Evolutionary conservation across 805 yeast genomes (phyloP).

Genomic region (Helenozyma baotianmanensis): DNA sequence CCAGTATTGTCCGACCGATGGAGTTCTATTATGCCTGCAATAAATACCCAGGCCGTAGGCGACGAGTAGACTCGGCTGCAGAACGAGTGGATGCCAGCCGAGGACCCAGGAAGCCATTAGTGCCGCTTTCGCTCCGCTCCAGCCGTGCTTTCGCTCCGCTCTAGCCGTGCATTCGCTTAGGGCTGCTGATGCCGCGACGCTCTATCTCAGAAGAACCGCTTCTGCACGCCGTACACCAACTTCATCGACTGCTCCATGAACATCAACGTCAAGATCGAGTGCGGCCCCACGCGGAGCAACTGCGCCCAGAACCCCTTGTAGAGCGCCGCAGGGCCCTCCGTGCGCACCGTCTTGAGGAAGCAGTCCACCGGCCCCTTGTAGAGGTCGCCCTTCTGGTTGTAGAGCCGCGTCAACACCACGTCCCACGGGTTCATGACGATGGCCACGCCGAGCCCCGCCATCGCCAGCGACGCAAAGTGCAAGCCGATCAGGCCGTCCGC

Average conservation of each 20-base stretch:
- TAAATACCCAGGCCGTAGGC: no score
- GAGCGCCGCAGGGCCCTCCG: conserved; percentile 83
- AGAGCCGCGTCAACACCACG: conserved; percentile 88
- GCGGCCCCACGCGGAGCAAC: conserved; percentile 88
- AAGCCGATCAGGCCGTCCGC: conserved; percentile 57
- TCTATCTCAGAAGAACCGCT: no score
- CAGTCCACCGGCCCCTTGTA: conserved; percentile 90
- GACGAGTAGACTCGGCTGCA: no score
- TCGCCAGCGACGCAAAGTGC: conserved; percentile 69
- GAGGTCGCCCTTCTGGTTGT: conserved; percentile 86
- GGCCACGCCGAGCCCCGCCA: conserved; percentile 89
- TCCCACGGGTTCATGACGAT: conserved; percentile 98
- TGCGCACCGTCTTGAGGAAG: conserved; percentile 68
- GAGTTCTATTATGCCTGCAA: no score
- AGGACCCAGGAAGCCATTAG: no score
- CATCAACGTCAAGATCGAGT: conserved; percentile 82
- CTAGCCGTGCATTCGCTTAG: no score
- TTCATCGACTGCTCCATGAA: conserved; percentile 95
- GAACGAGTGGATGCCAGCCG: no score
- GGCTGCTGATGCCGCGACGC: no score
- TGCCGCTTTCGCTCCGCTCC: no score
- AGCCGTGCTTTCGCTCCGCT: no score
- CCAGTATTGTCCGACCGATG: no score
- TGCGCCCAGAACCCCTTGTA: conserved; percentile 97
- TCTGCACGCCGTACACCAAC: conserved; percentile 34